Base-by-base conservation (phyloP, 2,329 filamentous ascomycete species). In the Arachnopeziza araneosa region DNA sequence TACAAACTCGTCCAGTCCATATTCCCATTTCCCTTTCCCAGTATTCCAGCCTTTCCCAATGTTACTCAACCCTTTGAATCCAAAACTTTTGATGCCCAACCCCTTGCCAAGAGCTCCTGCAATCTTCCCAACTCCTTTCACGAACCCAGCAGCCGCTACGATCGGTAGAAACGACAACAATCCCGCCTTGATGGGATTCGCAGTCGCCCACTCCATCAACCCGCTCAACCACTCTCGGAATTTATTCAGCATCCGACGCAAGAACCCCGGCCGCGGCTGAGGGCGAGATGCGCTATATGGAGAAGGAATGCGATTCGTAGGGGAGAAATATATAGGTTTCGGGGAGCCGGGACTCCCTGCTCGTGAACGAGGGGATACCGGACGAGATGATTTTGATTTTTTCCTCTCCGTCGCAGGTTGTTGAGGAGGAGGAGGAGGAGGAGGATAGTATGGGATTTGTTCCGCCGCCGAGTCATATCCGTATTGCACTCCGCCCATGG, bases 271-370 rank as follows among this genome's bases (percentile, higher is more conserved):
- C 7, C 69, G 61, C 1, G 68, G 68, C 17, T 60, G 54, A 1
- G 69, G 69, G 14, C 69, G 66, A 12, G 63, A 62, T 8, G 60
- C 59, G 53, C 59, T 67, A 58, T 68, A 70, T 5, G 69, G 68
- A 17, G 65, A 63, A 2, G 67, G 64, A 2, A 61, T 57, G 23
- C 56, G 58, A 32, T 69, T 69, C 10, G 57, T 57, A 17, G 67
- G 68, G 1, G 66, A 67, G 60, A 60, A 68, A 57, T 63, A 58
- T 48, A 68, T 24, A 7, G 62, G 63, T 57, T 52, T 55, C 5
- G 58, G 63, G 36, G 62, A 56, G n/a, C 51, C 50, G 23, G 44
- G 50, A 52, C 49, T 52, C 22, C n/a, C 36, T 56, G 26, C 21
- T 36, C 52, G 49, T 48, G 36, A 36, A 53, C 52, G 52, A 17